Evolutionary conservation across 495 filamentous ascomycete genomes (phyloP), one percentile per base, ranked within the genome.

Genomic region (Aspergillus cavernicola): DNA sequence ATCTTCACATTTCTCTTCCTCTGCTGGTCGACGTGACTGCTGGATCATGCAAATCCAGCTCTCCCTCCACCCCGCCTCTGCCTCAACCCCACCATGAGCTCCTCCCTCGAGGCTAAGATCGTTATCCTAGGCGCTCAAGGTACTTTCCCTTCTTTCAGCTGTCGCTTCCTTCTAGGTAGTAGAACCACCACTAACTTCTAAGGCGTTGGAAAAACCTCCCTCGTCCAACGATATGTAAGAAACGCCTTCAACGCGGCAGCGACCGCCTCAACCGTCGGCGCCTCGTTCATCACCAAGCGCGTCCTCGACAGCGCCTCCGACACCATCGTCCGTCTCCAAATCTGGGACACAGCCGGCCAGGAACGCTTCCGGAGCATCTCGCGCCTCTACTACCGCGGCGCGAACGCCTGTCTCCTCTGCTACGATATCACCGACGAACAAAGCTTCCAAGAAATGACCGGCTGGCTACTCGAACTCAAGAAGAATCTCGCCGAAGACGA

Each of bases 321-420:
- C 59, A 89, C 87, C 8, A 74, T 82, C 12, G 88, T 96, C 18
- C 83, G 90, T 8, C 73, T 96, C 19, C 90, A 95, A 69, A 91
- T 96, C 47, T 95, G 92, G 90, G 88, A 95, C 60, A 95, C 89
- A 56, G 93, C 92, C 43, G 93, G 93, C 38, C 93, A 97, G 61
- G 93, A 98, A 74, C 84, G 93, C 11, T 98, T 97, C 67, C 86
- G 93, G 52, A 87, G 83, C 22, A 97, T 98, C 50, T 93, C 89
- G 11, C 84, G 89, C 23, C 82, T 97, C 28, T 98, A 98, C 71
- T 98, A 98, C 72, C 84, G 91, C 60, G 90, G 90, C 63, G 93
- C 93, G 35, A 92, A 96, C 66, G 93, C 92, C 20, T 92, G 88
- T 57, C 85, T 98, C 50, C 83, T 98, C 31, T 96, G 89, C 76